Percentiles rank a stretch among this genome's conserved stretches.
Evolutionary conservation across 2,329 filamentous ascomycete species (phyloP).

Genomic region (Lachnellula occidentalis): DNA sequence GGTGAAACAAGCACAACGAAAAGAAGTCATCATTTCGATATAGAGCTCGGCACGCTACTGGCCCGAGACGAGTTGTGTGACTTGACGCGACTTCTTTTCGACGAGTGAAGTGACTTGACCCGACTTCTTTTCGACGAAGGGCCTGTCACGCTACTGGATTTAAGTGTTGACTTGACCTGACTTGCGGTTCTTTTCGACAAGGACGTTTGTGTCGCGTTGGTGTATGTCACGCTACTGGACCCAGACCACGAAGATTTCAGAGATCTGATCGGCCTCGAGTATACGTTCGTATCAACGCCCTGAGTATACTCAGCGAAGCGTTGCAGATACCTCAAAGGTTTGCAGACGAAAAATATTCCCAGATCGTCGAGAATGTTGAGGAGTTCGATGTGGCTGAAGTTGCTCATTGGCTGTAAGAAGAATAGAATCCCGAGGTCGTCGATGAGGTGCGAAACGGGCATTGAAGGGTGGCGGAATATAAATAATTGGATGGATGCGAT

Average conservation of each 20-base stretch:
- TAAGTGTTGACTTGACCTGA: neutral
- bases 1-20: neutral
- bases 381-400: slow-evolving; percentile 9
- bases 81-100: too few relatives aligned
- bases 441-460: slow-evolving; percentile 16
- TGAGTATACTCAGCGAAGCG: slow-evolving; percentile 12
- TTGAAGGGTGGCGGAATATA: slow-evolving; percentile 5
- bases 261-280: neutral
- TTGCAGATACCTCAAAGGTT: slow-evolving; percentile 16
- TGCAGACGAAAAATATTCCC: slow-evolving; percentile 18
- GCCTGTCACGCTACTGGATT: neutral
- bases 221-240: neutral
- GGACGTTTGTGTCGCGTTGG: neutral
- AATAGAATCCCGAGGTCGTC: slow-evolving; percentile 24
- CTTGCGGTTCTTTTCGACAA: neutral
- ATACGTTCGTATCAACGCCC: neutral
- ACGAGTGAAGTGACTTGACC: too few relatives aligned
- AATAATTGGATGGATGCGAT: neutral
- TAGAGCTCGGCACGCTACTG: neutral
- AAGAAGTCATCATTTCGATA: neutral
- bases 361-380: slow-evolving; percentile 23
- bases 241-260: slow-evolving; percentile 3
- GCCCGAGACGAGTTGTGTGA: too few relatives aligned
- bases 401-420: slow-evolving; percentile 15
- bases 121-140: neutral